phyloP scores from a whole-genome alignment of 345 rosid species.

The Durio zibethinus region DNA sequence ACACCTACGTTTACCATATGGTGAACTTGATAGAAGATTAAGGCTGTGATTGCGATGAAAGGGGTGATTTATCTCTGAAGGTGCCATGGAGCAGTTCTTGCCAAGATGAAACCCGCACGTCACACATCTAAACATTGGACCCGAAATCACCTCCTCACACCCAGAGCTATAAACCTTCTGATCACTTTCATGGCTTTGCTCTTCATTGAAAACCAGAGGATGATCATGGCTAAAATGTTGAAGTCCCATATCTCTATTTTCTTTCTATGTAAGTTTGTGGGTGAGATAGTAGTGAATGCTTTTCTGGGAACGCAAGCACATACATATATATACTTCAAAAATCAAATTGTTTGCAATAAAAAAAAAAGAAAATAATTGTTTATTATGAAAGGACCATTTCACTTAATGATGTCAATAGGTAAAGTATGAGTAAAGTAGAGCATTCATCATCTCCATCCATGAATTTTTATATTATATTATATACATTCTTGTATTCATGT shows the following conservation, averaged over 20 bases:
- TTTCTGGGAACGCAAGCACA: too few species aligned
- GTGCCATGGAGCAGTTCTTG: neutral
- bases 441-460: too few species aligned
- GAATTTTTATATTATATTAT: too few species aligned
- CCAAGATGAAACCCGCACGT: neutral
- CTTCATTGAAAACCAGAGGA: neutral
- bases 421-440: too few species aligned
- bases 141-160: neutral
- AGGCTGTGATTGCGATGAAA: neutral
- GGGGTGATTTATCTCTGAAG: neutral
- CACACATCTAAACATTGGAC: neutral
- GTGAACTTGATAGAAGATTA: neutral
- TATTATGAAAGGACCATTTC: too few species aligned
- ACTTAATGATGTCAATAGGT: too few species aligned
- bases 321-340: too few species aligned
- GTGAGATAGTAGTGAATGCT: too few species aligned
- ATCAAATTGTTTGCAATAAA: rapidly evolving
- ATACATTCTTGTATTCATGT: too few species aligned
- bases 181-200: neutral
- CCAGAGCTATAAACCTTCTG: neutral
- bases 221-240: neutral
- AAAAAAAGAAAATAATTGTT: too few species aligned
- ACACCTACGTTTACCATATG: neutral
- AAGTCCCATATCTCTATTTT: neutral
- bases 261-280: too few species aligned